Evolutionary conservation across 352 stramenopile species (phyloP), one percentile per base, ranked within the genome.

Genomic region (Globisporangium megalacanthum): DNA sequence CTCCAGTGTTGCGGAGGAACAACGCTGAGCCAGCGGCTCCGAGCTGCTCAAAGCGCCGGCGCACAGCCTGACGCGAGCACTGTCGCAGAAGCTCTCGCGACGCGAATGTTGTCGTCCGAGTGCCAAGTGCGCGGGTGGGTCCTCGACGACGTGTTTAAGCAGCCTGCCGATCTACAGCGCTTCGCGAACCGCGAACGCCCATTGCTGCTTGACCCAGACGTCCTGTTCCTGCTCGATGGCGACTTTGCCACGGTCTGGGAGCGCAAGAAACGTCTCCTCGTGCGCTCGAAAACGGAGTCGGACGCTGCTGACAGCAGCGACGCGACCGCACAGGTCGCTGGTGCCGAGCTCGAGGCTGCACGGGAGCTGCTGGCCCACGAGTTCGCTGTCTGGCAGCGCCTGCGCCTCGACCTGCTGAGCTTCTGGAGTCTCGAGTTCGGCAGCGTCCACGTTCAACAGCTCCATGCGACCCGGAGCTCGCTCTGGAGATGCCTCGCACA

Each of bases 51-150:
- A 10, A n/a, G 17, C 65, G 33, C 49, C 36, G 53, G 60, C 39
- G 25, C 63, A 52, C 20, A 47, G 4, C 47, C 65, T n/a, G 66
- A 79, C 45, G 19, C 48, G 7, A 56, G 51, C 0, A 36, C 69
- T 4, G 64, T 68, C 4, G 64, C 82, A 35, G 68, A 73, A 13
- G 77, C 65, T 0, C 65, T 91, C 17, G 56, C 60, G 47, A 52
- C 59, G 60, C 75, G 81, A 14, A 54, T 92, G 44, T 70, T 72
- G 19, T 78, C 73, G 2, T 73, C 77, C 4, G 79, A 92, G 11
- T 92, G 81, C 31, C 72, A 86, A 15, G 53, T 62, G 6, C 52
- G 63, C 52, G 81, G 81, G 17, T 92, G 79, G 79, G 70, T 86
- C 25, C 67, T 92, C 9, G 77, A 89, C 42, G 73, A 75, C 14